Evolutionary conservation across 305 asterid species (phyloP).

Genomic region (Euphrasia arctica): DNA sequence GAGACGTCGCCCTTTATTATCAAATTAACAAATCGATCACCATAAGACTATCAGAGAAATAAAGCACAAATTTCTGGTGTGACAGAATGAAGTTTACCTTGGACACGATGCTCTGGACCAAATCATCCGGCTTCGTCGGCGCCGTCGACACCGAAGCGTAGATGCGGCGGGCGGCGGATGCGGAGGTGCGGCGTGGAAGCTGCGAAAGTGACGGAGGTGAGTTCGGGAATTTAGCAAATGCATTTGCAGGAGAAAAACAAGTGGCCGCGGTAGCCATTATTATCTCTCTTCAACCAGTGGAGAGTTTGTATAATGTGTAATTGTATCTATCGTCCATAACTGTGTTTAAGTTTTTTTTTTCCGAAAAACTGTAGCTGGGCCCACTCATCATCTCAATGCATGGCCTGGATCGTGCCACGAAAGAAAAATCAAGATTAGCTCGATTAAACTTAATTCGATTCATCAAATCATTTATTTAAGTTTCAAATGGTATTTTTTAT

Average conservation of each 20-base stretch:
- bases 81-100: constrained; percentile 41
- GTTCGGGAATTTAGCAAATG: constrained; percentile 31
- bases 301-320: not conserved
- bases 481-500: too few relatives aligned
- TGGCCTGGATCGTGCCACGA: constrained; percentile 33
- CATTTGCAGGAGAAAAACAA: constrained; percentile 31
- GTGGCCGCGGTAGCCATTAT: constrained; percentile 33
- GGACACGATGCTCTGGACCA: constrained; percentile 56
- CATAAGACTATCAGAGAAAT: not conserved
- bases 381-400: constrained; percentile 8
- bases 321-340: not conserved
- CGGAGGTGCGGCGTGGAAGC: constrained; percentile 23
- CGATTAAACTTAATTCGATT: too few relatives aligned
- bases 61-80: not conserved
- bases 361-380: constrained; percentile 14
- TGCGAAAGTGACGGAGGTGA: constrained; percentile 21
- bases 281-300: not conserved
- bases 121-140: constrained; percentile 50
- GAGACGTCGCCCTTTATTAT: not conserved
- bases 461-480: too few relatives aligned
- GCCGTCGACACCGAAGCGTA: constrained; percentile 49
- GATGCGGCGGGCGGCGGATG: constrained; percentile 30
- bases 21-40: too few relatives aligned
- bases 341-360: not conserved
- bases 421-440: not conserved